Evolutionary conservation across 371 early-diverging fungal species (phyloP).

Genomic region (Entomophthora muscae): DNA sequence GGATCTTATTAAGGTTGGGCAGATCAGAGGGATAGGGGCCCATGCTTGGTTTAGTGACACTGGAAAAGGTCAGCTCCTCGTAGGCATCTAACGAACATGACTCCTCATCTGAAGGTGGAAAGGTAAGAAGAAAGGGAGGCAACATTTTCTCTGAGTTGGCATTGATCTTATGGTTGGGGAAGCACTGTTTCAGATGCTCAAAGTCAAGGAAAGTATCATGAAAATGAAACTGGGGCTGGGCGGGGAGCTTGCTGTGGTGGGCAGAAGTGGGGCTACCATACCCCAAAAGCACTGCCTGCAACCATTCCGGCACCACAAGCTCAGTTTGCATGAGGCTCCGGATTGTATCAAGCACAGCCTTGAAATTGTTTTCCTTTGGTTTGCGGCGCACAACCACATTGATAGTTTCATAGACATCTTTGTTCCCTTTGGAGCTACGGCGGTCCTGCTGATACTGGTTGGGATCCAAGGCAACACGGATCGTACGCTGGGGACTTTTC

Average conservation of each 20-base stretch:
- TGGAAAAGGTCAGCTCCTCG: neutral
- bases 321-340: constrained; percentile 67
- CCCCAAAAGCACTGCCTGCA: constrained; percentile 73
- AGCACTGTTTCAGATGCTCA: constrained; percentile 53
- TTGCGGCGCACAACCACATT: constrained; percentile 76
- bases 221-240: constrained; percentile 38
- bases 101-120: neutral
- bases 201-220: constrained; percentile 73
- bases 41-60: neutral
- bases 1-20: constrained; percentile 17
- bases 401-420: constrained; percentile 50
- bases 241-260: constrained; percentile 33
- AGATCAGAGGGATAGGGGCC: neutral
- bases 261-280: constrained; percentile 80
- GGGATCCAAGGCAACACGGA: constrained; percentile 67
- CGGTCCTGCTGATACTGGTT: constrained; percentile 43
- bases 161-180: constrained; percentile 24
- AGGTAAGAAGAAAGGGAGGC: constrained; percentile 3
- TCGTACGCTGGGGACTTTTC: constrained; percentile 33
- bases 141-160: neutral
- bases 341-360: constrained; percentile 71
- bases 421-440: constrained; percentile 14
- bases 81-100: neutral
- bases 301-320: constrained; percentile 70
- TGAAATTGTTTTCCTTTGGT: constrained; percentile 79